Evolutionary conservation across 257 asterid genomes (phyloP), one percentile per base, ranked within the genome.

Genomic region (Cruciata laevipes): DNA sequence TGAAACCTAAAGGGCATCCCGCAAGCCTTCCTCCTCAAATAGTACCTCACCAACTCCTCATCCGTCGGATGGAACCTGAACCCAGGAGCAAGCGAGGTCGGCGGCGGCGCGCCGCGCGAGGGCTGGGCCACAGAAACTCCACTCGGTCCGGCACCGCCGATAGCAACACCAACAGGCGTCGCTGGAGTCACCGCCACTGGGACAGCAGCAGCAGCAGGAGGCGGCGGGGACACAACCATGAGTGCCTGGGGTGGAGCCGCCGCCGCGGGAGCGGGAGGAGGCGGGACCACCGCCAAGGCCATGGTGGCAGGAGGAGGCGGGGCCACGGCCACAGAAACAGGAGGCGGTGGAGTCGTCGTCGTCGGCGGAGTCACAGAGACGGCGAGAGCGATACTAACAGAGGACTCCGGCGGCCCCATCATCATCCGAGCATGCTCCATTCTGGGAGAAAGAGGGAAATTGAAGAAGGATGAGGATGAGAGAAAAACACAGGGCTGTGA

Each of bases 11-110:
- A 89, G 31, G 96, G 96, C 83, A 82, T 84, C 49, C 85, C 85
- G 52, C 95, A 89, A 40, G 85, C 98, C 76, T 89, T 91, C 79
- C 98, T 79, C 85, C 89, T 85, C 60, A 91, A 70, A 71, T 92
- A 92, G 18, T 89, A 92, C 82, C 91, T 78, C 42, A 92, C 98
- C 61, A 92, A 58, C 75, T 92, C 98, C 85, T 92, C 98, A 69
- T 92, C 98, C 1, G 98, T 92, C 2, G 98, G 98, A 67, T 92
- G 98, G 60, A 92, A 92, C 83, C 98, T 81, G 77, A 92, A 92
- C 42, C 98, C 98, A 3, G 98, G 98, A 0, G 98, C 98, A 73
- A 92, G 77, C 44, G 93, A 86, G 4, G 96, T 89, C 72, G 92
- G 77, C 40, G 83, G 78, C 44, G 85, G 81, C 66, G 79, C 61